Percentiles rank a stretch among this genome's conserved stretches.
Conservation (phyloP, 306 rosid species). For the Lathyrus oleraceus region DNA sequence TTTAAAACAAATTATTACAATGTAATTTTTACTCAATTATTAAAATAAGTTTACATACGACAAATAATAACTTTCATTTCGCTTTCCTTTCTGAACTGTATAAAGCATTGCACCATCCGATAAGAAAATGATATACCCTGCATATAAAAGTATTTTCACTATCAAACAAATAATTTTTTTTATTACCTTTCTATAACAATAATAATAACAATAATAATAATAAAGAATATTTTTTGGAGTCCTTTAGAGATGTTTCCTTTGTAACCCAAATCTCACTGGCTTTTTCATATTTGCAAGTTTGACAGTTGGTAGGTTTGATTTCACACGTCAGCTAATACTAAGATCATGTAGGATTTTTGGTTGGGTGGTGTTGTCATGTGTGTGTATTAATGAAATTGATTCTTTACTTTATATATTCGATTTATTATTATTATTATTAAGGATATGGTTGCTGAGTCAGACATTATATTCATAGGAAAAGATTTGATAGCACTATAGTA, state of each 20-base stretch:
- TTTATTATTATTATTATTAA: background rate
- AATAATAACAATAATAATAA: too few relatives aligned
- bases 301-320: slow-evolving; percentile 28
- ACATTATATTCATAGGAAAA: background rate
- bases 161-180: background rate
- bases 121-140: background rate
- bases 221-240: background rate
- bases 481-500: background rate
- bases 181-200: too few relatives aligned
- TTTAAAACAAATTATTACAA: background rate
- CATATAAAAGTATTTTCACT: background rate
- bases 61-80: background rate
- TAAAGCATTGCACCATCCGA: background rate
- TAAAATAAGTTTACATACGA: background rate
- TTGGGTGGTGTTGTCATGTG: slow-evolving; percentile 7
- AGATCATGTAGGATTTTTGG: background rate
- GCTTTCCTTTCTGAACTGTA: background rate
- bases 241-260: background rate
- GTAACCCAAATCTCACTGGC: background rate
- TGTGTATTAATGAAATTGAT: background rate
- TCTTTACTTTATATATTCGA: background rate
- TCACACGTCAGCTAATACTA: slow-evolving; percentile 44
- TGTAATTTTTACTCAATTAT: background rate
- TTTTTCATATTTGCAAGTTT: slow-evolving; percentile 16
- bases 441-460: slow-evolving; percentile 45